Conservation (phyloP, 1,284 basidiomycete genomes). For the Apiotrichum laibachii region DNA sequence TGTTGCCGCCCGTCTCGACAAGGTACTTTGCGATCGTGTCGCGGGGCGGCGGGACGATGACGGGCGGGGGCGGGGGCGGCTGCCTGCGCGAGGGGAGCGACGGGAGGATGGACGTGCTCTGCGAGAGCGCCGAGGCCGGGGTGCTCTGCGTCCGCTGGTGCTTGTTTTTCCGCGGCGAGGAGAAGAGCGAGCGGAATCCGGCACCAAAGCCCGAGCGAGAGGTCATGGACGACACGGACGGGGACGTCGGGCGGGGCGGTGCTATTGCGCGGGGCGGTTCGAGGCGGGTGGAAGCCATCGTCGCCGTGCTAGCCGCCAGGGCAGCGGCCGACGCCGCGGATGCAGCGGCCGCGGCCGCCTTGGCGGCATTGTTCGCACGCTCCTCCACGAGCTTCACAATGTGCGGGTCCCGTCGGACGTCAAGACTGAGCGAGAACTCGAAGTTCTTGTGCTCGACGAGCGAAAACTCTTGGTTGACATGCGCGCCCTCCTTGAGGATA, state of each 20-base stretch:
- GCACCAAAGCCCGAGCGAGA: conserved; percentile 8
- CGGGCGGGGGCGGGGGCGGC: conserved; percentile 15
- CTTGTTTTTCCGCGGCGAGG: conserved; percentile 18
- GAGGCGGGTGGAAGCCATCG: neutral
- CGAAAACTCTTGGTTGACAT: conserved; percentile 90
- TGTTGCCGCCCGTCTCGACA: conserved; percentile 62
- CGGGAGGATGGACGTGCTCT: conserved; percentile 2
- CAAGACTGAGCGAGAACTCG: conserved; percentile 82
- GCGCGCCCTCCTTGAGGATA: conserved; percentile 61
- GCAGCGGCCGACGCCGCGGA: neutral
- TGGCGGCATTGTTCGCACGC: conserved; percentile 45
- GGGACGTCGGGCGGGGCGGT: conserved; percentile 48
- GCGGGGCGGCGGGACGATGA: conserved; percentile 37
- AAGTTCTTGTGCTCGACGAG: conserved; percentile 68
- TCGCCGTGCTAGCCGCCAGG: neutral
- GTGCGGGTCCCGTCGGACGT: conserved; percentile 76
- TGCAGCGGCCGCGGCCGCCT: conserved; percentile 1
- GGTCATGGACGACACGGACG: conserved; percentile 2
- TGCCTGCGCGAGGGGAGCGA: conserved; percentile 18
- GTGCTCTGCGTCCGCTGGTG: conserved; percentile 21
- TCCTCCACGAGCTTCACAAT: conserved; percentile 63
- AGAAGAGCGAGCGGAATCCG: conserved; percentile 11
- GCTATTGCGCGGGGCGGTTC: neutral
- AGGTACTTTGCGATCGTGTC: conserved; percentile 75
- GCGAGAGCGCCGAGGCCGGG: neutral